Evolutionary conservation across 495 filamentous ascomycete genomes (phyloP).

Genomic region (Penicillium malachiteum): DNA sequence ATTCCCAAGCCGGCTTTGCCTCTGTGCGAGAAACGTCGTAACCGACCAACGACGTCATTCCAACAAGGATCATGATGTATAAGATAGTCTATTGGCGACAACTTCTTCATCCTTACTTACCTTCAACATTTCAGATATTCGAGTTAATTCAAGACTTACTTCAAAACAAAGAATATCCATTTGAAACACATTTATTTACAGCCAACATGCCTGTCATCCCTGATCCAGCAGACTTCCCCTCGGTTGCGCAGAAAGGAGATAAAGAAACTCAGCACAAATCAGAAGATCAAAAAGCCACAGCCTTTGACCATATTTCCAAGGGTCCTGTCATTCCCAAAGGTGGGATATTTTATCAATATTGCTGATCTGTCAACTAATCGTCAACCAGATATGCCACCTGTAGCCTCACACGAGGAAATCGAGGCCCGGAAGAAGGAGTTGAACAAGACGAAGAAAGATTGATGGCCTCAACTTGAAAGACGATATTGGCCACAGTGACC

Average conservation of each 20-base stretch:
- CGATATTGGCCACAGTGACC: too few species aligned
- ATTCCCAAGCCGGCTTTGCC: not conserved
- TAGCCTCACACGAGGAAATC: slow-evolving; percentile 65
- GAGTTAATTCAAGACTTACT: too few species aligned
- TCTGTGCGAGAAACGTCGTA: not conserved
- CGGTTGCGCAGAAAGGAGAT: slow-evolving; percentile 20
- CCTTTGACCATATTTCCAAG: slow-evolving; percentile 40
- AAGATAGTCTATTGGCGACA: not conserved
- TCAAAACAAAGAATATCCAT: too few species aligned
- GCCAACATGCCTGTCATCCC: slow-evolving; percentile 39
- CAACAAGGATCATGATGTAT: slow-evolving; percentile 15
- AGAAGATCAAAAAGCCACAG: slow-evolving; percentile 30
- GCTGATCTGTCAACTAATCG: slow-evolving; percentile 3
- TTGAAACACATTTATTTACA: too few species aligned
- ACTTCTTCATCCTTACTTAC: too few species aligned
- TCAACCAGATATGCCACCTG: slow-evolving; percentile 50
- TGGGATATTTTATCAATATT: slow-evolving; percentile 19
- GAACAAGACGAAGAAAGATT: slow-evolving; percentile 65
- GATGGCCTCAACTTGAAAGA: slow-evolving; percentile 51
- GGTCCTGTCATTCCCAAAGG: slow-evolving; percentile 47
- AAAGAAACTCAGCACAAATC: slow-evolving; percentile 22
- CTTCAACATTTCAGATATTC: too few species aligned
- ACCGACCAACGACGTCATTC: slow-evolving; percentile 27
- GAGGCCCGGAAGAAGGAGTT: slow-evolving; percentile 61
- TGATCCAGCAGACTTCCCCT: slow-evolving; percentile 26